Conservation (phyloP, 2,329 filamentous ascomycete genomes). For the Fusarium hostae region DNA sequence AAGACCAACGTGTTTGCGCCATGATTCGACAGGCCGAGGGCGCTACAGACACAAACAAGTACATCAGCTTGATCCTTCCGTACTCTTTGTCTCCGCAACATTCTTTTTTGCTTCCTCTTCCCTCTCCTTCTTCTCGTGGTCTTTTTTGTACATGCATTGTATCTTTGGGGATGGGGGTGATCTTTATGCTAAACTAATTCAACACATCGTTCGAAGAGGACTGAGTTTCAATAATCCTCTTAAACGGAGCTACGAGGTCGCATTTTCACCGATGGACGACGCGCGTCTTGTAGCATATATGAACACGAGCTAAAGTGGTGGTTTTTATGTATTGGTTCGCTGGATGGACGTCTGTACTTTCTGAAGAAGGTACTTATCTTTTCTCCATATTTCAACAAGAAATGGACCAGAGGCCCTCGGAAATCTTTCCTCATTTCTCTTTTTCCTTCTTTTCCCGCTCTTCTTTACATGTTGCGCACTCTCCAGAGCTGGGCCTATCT, state of each 20-base stretch:
- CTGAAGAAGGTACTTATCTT: accelerated
- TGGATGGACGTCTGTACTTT: background rate
- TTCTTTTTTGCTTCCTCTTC: too few relatives aligned
- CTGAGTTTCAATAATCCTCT: too few relatives aligned
- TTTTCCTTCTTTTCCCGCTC: background rate
- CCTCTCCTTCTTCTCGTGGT: too few relatives aligned
- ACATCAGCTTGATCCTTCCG: too few relatives aligned
- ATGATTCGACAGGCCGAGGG: too few relatives aligned
- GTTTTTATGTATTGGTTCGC: accelerated
- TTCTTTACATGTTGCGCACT: background rate
- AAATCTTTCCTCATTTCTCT: background rate
- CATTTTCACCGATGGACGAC: background rate
- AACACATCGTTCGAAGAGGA: too few relatives aligned
- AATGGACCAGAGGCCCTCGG: accelerated
- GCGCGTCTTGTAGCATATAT: background rate
- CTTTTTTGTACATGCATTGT: too few relatives aligned
- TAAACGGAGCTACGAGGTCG: accelerated
- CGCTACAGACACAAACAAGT: too few relatives aligned
- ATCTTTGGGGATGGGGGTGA: too few relatives aligned
- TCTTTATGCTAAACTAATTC: too few relatives aligned
- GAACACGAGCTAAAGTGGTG: accelerated
- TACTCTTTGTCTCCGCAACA: too few relatives aligned
- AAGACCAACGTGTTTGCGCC: too few relatives aligned
- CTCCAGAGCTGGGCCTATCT: background rate
- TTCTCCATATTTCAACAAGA: accelerated